phyloP scores from a whole-genome alignment of 73 alveolate species.

The Paramecium caudatum region DNA sequence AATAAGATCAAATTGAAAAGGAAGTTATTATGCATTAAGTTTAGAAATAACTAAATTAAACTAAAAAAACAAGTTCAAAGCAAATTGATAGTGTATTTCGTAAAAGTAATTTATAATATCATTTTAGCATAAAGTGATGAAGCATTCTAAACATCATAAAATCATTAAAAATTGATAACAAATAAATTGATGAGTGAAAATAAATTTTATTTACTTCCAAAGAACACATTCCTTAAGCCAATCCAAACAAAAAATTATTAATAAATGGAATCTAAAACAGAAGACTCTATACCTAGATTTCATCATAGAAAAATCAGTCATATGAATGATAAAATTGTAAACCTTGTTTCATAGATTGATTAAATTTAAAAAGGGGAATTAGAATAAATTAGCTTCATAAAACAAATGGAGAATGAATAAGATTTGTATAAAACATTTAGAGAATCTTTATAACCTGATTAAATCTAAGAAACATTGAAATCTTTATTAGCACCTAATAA shows the following conservation, averaged over 20 bases:
- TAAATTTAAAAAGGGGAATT: background rate
- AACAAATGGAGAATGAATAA: conserved; percentile 36
- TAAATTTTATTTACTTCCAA: background rate
- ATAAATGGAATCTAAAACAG: background rate
- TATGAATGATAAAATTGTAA: background rate
- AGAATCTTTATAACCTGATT: conserved; percentile 26
- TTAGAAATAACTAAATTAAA: background rate
- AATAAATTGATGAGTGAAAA: conserved; percentile 32
- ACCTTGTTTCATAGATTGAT: conserved; percentile 13
- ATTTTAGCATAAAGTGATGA: background rate
- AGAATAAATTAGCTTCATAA: conserved; percentile 1
- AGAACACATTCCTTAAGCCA: background rate
- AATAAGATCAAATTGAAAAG: conserved; percentile 18
- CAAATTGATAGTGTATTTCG: conserved; percentile 4
- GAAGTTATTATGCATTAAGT: conserved; percentile 62
- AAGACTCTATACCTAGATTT: conserved; percentile 15
- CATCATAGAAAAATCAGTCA: background rate
- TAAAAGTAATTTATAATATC: background rate
- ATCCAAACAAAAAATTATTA: background rate
- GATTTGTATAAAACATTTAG: conserved; percentile 27
- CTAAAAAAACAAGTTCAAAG: background rate
- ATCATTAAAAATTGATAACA: background rate
- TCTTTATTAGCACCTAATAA: background rate
- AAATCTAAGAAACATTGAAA: conserved; percentile 32
- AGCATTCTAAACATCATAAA: background rate